Conservation (phyloP, 179 eudicot genomes). For the Gypsophila paniculata region DNA sequence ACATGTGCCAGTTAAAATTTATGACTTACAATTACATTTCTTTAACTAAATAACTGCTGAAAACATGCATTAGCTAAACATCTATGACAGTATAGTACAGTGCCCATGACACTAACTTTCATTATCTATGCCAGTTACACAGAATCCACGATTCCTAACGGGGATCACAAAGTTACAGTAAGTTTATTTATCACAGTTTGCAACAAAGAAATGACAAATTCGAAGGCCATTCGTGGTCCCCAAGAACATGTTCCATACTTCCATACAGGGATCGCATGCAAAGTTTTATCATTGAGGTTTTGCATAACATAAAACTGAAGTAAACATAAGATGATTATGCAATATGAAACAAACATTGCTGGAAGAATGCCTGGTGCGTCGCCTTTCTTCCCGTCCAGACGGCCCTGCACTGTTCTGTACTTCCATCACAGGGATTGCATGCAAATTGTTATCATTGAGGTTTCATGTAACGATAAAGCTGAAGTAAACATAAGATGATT, state of each 20-base stretch:
- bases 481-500: constrained; percentile 17
- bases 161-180: background rate
- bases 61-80: background rate
- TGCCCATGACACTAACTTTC: background rate
- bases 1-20: background rate
- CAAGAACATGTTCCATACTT: constrained; percentile 8
- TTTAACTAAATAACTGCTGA: background rate
- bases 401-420: constrained; percentile 19
- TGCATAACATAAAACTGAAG: constrained; percentile 7
- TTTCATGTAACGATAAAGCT: constrained; percentile 2
- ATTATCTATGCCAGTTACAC: background rate
- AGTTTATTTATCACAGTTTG: background rate
- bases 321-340: constrained; percentile 17
- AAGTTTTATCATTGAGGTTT: background rate
- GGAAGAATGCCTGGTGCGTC: constrained; percentile 22
- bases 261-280: constrained; percentile 2
- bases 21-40: background rate
- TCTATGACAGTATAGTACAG: background rate
- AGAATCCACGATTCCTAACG: background rate
- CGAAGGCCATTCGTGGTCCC: constrained; percentile 2
- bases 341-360: constrained; percentile 37
- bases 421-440: background rate
- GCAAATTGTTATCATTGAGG: background rate
- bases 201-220: background rate
- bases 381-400: constrained; percentile 27